Evolutionary conservation across 2,329 filamentous ascomycete species (phyloP), one percentile per base, ranked within the genome.

Genomic region (Fusarium begoniae): DNA sequence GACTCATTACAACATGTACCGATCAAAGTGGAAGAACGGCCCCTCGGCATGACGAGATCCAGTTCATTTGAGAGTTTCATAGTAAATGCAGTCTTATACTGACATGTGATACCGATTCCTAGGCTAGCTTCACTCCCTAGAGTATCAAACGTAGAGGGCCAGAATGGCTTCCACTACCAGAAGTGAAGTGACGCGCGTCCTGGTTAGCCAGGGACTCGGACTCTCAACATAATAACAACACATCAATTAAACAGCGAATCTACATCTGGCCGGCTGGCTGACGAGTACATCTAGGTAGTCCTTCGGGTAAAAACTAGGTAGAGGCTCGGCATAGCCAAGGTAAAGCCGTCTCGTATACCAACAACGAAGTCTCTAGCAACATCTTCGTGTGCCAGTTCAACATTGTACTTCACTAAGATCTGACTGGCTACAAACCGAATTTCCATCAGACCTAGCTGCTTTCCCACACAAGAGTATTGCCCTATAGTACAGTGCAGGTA

Each of bases 241-340:
- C 44, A 45, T 26, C 17, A 24, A 45, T 45, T 4, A 5, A 14
- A 14, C 12, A 26, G 44, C 17, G 17, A 20, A 24, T 5, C 8
- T 13, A 2, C 8, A 12, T 2, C 8, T 26, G 0, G 5, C 43
- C 5, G 0, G 8, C 24, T 9, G 7, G 8, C 3, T 9, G 11
- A 26, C 11, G 7, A 45, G 24, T 24, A 26, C 7, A 26, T 20
- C 17, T 45, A 45, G 1, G 8, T 26, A 45, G 44, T 45, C 17
- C 44, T 45, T 20, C 17, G 44, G 0, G 17, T 45, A 4, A 45
- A 45, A 2, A 20, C 8, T 20, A 45, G 8, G 18, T 45, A 6
- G 17, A 26, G 44, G 8, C 24, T 45, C 4, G 44, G 17, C 44
- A 26, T 26, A 45, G 24, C 24, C 12, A 45, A 26, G 3, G 44